Evolutionary conservation across 441 rosid species (phyloP), one percentile per base, ranked within the genome.

Genomic region (Sinapis alba): DNA sequence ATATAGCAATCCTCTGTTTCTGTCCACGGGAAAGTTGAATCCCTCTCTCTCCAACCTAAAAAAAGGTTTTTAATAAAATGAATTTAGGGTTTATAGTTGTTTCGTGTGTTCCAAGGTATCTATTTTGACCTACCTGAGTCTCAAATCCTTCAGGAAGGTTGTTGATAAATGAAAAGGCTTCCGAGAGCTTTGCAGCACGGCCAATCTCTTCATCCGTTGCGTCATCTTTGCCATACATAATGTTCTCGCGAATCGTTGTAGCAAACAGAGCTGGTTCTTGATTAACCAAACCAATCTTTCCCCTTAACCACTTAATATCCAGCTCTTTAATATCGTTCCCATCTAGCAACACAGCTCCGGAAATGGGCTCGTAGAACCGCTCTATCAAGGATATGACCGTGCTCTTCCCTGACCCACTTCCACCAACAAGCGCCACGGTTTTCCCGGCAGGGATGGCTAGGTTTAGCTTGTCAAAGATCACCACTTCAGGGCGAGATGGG

Each of bases 211-310:
- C 96, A n/a, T 74, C 43, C 0, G 90, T 87, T 27, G 99, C 99
- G 70, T 85, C 87, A 6, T 86, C 89, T 82, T 93, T 96, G 15
- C 99, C 98, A 62, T 96, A 96, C 5, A 93, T 85, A 78, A 96
- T 93, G 71, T 96, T 96, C 77, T 96, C 97, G 47, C 90, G 85
- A 57, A 93, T 96, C 2, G 82, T 87, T 18, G 97, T 86, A 0
- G 98, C 97, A 15, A 96, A 96, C 62, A 96, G 86, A 19, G 97
- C 97, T n/a, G 98, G 98, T 77, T 96, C 99, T 79, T 96, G 97
- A 77, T 90, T 93, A 75, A 96, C 99, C 66, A 96, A 80, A 1
- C 98, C 99, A 70, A 93, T 86, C 56, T 91, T 90, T 79, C 85
- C 83, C 74, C 98, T 89, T 3, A 93, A 87, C 98, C 98, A 93